Conservation (phyloP, 805 yeast species). For the Starmerella bacillaris region DNA sequence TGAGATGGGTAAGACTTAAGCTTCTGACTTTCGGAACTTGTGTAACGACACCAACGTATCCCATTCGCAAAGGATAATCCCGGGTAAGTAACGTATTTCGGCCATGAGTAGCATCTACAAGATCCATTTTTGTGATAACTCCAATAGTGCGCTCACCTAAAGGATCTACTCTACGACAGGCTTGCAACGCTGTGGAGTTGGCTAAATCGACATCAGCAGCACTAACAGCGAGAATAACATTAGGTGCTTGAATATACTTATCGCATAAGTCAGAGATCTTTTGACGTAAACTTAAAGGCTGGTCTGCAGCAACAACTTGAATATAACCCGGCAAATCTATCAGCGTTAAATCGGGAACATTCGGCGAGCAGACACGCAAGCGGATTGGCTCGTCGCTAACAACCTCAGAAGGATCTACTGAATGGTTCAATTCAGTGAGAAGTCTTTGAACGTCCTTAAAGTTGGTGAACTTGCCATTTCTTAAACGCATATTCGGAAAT, state of each 20-base stretch:
- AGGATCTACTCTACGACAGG: constrained; percentile 80
- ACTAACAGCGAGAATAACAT: constrained; percentile 84
- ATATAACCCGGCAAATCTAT: constrained; percentile 97
- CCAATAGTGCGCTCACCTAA: constrained; percentile 92
- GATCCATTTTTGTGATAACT: constrained; percentile 82
- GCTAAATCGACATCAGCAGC: constrained; percentile 98
- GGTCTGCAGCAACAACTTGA: constrained; percentile 92
- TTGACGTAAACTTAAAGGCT: constrained; percentile 65
- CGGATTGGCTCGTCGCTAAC: constrained; percentile 90
- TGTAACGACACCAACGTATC: constrained; percentile 96
- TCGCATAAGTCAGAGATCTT: constrained; percentile 69
- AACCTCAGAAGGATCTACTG: constrained; percentile 72
- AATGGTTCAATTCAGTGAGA: constrained; percentile 75
- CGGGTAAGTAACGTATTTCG: constrained; percentile 49
- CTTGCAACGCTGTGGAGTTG: constrained; percentile 82
- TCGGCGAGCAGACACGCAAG: constrained; percentile 72
- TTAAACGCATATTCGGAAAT: constrained; percentile 70
- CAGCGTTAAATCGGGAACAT: constrained; percentile 77
- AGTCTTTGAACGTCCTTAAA: constrained; percentile 76
- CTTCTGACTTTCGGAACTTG: constrained; percentile 39
- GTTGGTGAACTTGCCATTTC: constrained; percentile 51
- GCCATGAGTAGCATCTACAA: constrained; percentile 65
- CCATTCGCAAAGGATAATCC: constrained; percentile 84
- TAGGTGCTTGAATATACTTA: constrained; percentile 74
- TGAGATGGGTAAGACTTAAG: no score